Conservation (phyloP, 768 basidiomycete species). For the Antrodiella citrinella region DNA sequence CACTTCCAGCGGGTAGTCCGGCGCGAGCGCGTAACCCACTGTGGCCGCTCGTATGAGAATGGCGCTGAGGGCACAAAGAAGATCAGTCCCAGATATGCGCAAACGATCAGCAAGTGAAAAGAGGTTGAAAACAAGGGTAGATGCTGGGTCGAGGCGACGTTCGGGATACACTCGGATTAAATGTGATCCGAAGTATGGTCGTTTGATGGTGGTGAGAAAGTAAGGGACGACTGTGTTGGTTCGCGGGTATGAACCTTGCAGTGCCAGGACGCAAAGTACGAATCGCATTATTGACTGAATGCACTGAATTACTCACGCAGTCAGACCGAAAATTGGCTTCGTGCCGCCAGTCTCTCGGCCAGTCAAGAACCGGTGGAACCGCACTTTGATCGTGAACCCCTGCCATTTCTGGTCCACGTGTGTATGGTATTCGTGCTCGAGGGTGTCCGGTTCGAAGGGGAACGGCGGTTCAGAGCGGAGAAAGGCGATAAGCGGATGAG, state of each 20-base stretch:
- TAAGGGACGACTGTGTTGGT: no score
- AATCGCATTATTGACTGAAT: not conserved
- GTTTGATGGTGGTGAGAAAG: no score
- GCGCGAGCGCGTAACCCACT: constrained; percentile 38
- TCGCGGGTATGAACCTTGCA: not conserved
- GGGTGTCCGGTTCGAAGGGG: constrained; percentile 40
- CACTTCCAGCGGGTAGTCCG: constrained; percentile 38
- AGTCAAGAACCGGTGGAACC: constrained; percentile 77
- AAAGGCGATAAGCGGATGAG: constrained; percentile 75
- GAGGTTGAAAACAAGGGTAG: not conserved
- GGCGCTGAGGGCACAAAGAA: constrained; percentile 25
- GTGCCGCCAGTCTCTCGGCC: constrained; percentile 79
- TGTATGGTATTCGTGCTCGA: constrained; percentile 60
- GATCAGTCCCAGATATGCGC: not conserved
- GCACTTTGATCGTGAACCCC: constrained; percentile 27
- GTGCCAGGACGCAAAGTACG: not conserved
- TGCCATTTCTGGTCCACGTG: constrained; percentile 44
- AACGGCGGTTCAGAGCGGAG: constrained; percentile 54
- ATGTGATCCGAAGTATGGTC: not conserved
- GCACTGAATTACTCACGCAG: constrained; percentile 52
- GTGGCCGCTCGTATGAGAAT: constrained; percentile 44
- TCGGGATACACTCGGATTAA: not conserved
- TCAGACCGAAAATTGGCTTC: constrained; percentile 85
- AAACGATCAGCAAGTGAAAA: not conserved
- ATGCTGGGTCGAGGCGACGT: not conserved